A percentile compares a stretch with the other conserved stretches of the same genome.
Conservation (phyloP, 345 rosid genomes). For the Populus tremula region DNA sequence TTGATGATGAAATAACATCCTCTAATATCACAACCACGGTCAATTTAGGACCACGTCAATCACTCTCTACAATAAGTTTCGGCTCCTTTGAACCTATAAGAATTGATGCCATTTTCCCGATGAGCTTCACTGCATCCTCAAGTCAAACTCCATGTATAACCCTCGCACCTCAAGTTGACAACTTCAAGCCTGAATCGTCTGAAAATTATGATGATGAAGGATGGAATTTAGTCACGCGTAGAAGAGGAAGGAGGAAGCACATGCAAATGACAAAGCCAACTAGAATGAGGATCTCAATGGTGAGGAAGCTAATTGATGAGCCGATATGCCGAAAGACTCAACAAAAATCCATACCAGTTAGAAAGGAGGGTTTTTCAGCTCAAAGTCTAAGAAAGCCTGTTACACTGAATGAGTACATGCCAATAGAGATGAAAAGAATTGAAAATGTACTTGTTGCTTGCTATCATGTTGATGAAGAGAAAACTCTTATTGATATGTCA, state of each 20-base stretch:
- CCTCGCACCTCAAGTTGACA: neutral
- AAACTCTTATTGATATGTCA: neutral
- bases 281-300: neutral
- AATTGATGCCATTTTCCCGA: neutral
- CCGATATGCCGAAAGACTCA: no score
- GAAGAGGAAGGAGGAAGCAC: neutral
- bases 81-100: neutral
- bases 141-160: neutral
- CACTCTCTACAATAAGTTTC: neutral
- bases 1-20: neutral
- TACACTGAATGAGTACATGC: no score
- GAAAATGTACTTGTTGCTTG: no score
- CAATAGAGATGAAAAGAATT: no score
- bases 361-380: no score
- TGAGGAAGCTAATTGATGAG: no score
- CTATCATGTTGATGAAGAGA: no score
- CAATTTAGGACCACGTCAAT: neutral
- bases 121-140: neutral
- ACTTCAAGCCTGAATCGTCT: neutral
- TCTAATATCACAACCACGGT: neutral
- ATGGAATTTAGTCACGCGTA: neutral
- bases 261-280: neutral
- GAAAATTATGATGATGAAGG: neutral
- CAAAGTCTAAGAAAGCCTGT: no score
- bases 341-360: no score